phyloP scores from a whole-genome alignment of 2,329 filamentous ascomycete genomes.

The Aspergillus brunneoviolaceus region DNA sequence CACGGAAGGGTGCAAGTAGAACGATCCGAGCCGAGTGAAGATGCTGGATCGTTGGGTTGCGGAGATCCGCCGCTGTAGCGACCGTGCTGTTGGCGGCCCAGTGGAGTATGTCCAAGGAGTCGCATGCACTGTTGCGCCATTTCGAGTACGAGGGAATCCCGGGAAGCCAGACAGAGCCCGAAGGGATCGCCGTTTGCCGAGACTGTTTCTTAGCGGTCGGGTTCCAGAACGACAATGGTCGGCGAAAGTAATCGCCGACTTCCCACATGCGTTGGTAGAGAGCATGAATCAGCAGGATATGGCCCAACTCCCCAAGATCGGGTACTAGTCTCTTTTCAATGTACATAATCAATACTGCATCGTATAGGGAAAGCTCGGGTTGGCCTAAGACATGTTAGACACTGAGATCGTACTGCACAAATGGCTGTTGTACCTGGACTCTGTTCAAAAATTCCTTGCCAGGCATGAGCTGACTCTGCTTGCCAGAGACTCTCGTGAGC shows the following conservation, averaged over 20 bases:
- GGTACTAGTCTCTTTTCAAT: slow-evolving; percentile 49
- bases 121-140: slow-evolving; percentile 46
- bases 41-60: slow-evolving; percentile 57
- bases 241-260: slow-evolving; percentile 46
- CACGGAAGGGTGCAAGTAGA: slow-evolving; percentile 50
- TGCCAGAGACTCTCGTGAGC: slow-evolving; percentile 45
- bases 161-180: slow-evolving; percentile 48
- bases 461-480: slow-evolving; percentile 33
- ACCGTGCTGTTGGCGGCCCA: slow-evolving; percentile 58
- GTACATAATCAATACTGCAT: slow-evolving; percentile 49
- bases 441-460: slow-evolving; percentile 30
- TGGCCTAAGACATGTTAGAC: slow-evolving; percentile 11
- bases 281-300: slow-evolving; percentile 51
- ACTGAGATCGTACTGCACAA: neutral
- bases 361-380: slow-evolving; percentile 39
- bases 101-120: slow-evolving; percentile 56
- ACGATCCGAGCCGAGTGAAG: slow-evolving; percentile 56
- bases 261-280: slow-evolving; percentile 53
- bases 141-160: slow-evolving; percentile 49
- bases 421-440: slow-evolving; percentile 19
- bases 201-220: slow-evolving; percentile 44
- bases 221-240: slow-evolving; percentile 48
- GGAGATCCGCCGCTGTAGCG: slow-evolving; percentile 50
- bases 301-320: slow-evolving; percentile 50
- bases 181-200: slow-evolving; percentile 34